phyloP scores from a whole-genome alignment of 768 basidiomycete genomes.

The Mrakia gelida region DNA sequence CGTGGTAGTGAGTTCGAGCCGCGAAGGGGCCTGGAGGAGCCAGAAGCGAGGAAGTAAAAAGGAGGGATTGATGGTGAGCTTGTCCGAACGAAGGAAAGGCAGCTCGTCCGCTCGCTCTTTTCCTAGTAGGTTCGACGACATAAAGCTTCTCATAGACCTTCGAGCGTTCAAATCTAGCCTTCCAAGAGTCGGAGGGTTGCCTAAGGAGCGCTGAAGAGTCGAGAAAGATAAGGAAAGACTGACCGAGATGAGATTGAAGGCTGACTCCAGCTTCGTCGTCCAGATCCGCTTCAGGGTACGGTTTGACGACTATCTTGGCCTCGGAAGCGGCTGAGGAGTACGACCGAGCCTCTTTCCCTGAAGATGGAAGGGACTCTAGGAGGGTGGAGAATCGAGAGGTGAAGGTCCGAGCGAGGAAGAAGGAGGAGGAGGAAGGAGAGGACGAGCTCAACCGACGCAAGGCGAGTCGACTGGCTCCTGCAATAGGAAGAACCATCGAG shows the following conservation, averaged over 20 bases:
- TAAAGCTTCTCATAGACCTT: too few species aligned
- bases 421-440: not conserved
- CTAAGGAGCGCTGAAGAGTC: too few species aligned
- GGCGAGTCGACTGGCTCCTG: constrained; percentile 1
- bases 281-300: not conserved
- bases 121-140: not conserved
- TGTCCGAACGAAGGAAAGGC: not conserved
- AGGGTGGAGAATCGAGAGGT: not conserved
- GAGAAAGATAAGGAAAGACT: not conserved
- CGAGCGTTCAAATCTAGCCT: too few species aligned
- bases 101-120: not conserved
- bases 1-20: constrained; percentile 58
- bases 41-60: not conserved
- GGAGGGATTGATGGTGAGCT: constrained; percentile 4
- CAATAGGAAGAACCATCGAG: not conserved
- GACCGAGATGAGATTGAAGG: not conserved
- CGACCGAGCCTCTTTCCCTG: too few species aligned
- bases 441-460: constrained; percentile 6
- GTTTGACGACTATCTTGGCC: not conserved
- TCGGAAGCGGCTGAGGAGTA: not conserved
- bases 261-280: not conserved
- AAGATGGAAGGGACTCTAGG: too few species aligned
- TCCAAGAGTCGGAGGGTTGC: too few species aligned
- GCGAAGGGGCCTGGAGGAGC: constrained; percentile 37
- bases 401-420: not conserved